Evolutionary conservation across 2,329 filamentous ascomycete species (phyloP).

Genomic region (Pseudogymnoascus sp.): DNA sequence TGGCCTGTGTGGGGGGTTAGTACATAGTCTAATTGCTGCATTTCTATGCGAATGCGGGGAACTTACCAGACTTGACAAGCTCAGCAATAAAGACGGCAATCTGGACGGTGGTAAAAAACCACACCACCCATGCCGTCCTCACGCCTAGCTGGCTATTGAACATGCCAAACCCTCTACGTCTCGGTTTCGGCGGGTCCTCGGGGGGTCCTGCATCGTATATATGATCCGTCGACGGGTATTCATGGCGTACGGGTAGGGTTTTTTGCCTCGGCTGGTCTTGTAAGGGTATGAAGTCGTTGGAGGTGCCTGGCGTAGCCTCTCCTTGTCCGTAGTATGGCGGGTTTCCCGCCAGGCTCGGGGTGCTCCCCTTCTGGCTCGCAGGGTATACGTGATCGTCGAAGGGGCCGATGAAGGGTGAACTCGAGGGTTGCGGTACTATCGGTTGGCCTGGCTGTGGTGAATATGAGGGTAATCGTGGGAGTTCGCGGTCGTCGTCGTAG

Average conservation of each 20-base stretch:
- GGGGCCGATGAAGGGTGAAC: constrained; percentile 55
- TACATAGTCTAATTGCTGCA: constrained; percentile 11
- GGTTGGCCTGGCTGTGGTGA: constrained; percentile 16
- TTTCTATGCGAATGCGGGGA: neutral
- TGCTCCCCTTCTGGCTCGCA: constrained; percentile 2
- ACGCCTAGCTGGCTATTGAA: constrained; percentile 25
- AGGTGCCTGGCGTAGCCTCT: constrained; percentile 27
- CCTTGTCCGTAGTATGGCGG: constrained; percentile 46
- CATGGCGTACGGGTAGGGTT: constrained; percentile 17
- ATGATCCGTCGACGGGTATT: constrained; percentile 42
- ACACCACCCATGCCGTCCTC: constrained; percentile 69
- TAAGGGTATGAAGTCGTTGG: constrained; percentile 48
- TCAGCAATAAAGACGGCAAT: constrained; percentile 82
- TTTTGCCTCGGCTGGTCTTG: constrained; percentile 38
- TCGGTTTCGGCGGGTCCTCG: constrained; percentile 20
- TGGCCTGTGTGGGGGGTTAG: constrained; percentile 41
- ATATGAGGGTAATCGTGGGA: constrained; percentile 5
- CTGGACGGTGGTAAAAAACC: constrained; percentile 67
- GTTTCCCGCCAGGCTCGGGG: constrained; percentile 28
- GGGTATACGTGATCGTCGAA: constrained; percentile 63
- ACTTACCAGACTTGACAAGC: constrained; percentile 71
- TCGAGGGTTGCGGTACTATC: constrained; percentile 21
- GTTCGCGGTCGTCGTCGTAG: constrained; percentile 7
- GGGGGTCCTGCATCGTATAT: constrained; percentile 47
- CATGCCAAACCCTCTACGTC: constrained; percentile 49